A percentile compares a stretch with the other conserved stretches of the same genome.
phyloP scores from a whole-genome alignment of 768 basidiomycete genomes.

The Calocybe cyanea region DNA sequence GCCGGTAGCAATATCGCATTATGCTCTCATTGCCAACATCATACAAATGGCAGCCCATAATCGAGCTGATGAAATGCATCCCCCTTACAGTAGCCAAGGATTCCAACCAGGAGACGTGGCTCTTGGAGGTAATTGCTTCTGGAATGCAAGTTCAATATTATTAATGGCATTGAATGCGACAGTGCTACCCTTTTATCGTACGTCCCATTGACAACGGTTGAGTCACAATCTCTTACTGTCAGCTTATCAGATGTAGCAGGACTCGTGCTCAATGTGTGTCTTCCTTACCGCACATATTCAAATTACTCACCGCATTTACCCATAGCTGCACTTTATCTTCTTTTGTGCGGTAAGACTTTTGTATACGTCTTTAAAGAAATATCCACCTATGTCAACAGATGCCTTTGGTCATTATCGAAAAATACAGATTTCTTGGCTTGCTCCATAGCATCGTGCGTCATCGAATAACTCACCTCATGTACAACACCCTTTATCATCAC shows the following conservation, averaged over 20 bases:
- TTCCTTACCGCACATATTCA: conserved; percentile 6
- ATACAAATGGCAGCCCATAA: conserved; percentile 47
- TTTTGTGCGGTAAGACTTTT: conserved; percentile 42
- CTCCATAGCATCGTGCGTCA: conserved; percentile 43
- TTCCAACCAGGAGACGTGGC: conserved; percentile 50
- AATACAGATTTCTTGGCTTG: conserved; percentile 41
- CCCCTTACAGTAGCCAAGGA: conserved; percentile 23
- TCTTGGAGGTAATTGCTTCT: conserved; percentile 28
- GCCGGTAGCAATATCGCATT: conserved; percentile 53
- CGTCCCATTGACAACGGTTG: conserved; percentile 32
- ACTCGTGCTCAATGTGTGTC: conserved; percentile 47
- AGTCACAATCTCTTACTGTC: conserved; percentile 14
- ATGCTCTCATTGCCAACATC: conserved; percentile 52
- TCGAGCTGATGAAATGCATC: conserved; percentile 20
- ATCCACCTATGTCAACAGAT: conserved; percentile 32
- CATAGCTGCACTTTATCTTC: conserved; percentile 50
- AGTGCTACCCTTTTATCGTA: conserved; percentile 41
- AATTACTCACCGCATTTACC: not conserved
- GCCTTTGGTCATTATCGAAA: conserved; percentile 43
- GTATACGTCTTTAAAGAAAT: not conserved
- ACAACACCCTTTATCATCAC: not conserved
- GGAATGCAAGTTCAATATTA: too few species aligned
- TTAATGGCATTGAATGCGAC: not conserved
- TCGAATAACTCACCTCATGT: conserved; percentile 41
- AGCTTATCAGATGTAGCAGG: conserved; percentile 32